Evolutionary conservation across 331 rosid genomes (phyloP).

Genomic region (Pyrus hybrid): DNA sequence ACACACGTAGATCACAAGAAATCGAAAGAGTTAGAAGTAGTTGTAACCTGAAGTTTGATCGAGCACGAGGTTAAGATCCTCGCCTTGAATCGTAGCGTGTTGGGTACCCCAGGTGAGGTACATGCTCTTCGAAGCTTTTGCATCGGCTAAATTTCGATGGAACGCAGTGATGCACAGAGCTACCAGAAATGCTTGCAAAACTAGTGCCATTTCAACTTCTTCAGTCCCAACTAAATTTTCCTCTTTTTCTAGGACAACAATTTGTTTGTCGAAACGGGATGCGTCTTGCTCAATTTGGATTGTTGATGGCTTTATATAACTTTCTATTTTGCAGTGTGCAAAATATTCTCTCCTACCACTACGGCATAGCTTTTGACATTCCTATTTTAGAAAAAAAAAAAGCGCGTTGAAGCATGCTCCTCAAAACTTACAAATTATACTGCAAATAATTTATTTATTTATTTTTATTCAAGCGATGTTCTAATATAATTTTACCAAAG

Average conservation of each 20-base stretch:
- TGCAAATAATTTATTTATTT: background rate
- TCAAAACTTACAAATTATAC: background rate
- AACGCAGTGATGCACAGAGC: slow-evolving; percentile 25
- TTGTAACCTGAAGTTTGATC: slow-evolving; percentile 56
- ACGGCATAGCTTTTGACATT: background rate
- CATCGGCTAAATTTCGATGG: slow-evolving; percentile 31
- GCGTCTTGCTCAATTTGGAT: slow-evolving; percentile 3
- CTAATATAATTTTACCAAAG: no score
- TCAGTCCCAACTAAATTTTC: slow-evolving; percentile 3
- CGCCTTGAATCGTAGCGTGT: slow-evolving; percentile 43
- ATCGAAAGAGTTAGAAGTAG: background rate
- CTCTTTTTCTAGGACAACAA: background rate
- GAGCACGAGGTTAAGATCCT: slow-evolving; percentile 62
- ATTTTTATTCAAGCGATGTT: background rate
- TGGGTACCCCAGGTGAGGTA: slow-evolving; percentile 50
- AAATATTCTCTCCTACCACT: background rate
- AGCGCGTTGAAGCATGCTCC: background rate
- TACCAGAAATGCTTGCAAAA: slow-evolving; percentile 14
- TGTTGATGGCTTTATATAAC: slow-evolving; percentile 29
- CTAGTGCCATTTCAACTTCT: slow-evolving; percentile 25
- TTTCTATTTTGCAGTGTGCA: background rate
- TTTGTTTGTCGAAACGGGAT: slow-evolving; percentile 11
- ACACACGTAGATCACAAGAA: background rate
- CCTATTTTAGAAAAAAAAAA: background rate
- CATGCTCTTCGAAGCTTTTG: slow-evolving; percentile 48